Conservation (phyloP, 139 green algal species). For the Asterochloris erici region DNA sequence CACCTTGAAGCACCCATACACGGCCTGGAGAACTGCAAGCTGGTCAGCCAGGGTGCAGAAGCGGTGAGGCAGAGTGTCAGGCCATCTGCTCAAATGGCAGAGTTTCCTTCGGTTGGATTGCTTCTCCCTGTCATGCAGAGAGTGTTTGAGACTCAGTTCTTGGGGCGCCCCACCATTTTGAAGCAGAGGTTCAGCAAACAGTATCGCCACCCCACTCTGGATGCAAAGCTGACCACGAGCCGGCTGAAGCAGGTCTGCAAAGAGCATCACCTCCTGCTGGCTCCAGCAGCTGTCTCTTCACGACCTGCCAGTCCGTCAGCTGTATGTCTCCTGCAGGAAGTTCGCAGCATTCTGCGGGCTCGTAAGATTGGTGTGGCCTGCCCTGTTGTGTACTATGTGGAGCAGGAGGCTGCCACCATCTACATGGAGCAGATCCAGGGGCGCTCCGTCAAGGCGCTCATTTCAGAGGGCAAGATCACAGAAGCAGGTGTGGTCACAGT, state of each 20-base stretch:
- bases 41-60: slow-evolving; percentile 31
- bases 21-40: not conserved
- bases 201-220: slow-evolving; percentile 77
- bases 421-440: slow-evolving; percentile 72
- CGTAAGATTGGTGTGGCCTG: slow-evolving; percentile 65
- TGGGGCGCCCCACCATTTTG: slow-evolving; percentile 50
- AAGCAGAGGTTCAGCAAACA: slow-evolving; percentile 88
- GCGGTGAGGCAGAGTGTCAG: slow-evolving; percentile 3
- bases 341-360: slow-evolving; percentile 58
- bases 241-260: slow-evolving; percentile 44
- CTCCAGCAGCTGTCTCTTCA: too few species aligned
- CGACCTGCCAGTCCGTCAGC: too few species aligned
- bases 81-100: not conserved
- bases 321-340: slow-evolving; percentile 46
- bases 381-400: slow-evolving; percentile 67
- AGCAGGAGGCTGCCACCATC: slow-evolving; percentile 46
- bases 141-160: slow-evolving; percentile 52
- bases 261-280: too few species aligned
- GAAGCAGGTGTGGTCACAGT: slow-evolving; percentile 8
- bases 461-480: slow-evolving; percentile 20
- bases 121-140: slow-evolving; percentile 31
- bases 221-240: slow-evolving; percentile 64
- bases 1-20: too few species aligned
- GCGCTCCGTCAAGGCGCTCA: slow-evolving; percentile 55
- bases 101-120: not conserved